Evolutionary conservation across 352 stramenopile species (phyloP), one percentile per base, ranked within the genome.

Genomic region (Globisporangium iwayamae): DNA sequence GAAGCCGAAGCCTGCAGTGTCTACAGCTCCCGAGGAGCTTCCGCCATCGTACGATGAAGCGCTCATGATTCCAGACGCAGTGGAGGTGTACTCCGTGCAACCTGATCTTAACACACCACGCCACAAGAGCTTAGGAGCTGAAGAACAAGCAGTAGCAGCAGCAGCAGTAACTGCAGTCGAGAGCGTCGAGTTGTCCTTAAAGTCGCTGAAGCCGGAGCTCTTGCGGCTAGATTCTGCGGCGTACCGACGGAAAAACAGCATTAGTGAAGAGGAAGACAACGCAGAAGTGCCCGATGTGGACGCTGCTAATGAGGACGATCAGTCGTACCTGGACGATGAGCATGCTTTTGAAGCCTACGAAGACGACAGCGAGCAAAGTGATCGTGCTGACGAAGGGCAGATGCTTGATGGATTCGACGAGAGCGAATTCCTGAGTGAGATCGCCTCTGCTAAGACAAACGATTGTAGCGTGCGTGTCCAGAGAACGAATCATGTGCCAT

Each of bases 11-110:
- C 16, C 16, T 4, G 14, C 38, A n/a, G 7, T 9, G 0, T 18
- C n/a, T 2, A n/a, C 10, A 14, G 3, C 9, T 4, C 32, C 32
- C 4, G 30, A 36, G 7, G 57, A 69, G 2, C 28, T 45, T 5
- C 71, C 78, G 16, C 75, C 75, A 32, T 72, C 67, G 7, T 86
- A 86, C 14, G 67, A 86, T 11, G 61, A 81, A 59, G 75, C 75
- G 6, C 54, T 79, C 22, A 79, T 75, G 68, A 52, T 75, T 3
- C 67, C 69, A n/a, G 62, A 59, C 20, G 4, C 34, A 45, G 16
- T n/a, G 16, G 34, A 57, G 6, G 43, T 13, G n/a, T 11, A n/a
- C 7, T 9, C 8, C 7, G 18, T 5, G 43, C 18, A 18, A 7
- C 50, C 2, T 10, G 16, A 14, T n/a, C 28, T 3, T 5, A 11